Base-by-base conservation (phyloP, 2,329 filamentous ascomycete species). In the Aspergillus clavatus region DNA sequence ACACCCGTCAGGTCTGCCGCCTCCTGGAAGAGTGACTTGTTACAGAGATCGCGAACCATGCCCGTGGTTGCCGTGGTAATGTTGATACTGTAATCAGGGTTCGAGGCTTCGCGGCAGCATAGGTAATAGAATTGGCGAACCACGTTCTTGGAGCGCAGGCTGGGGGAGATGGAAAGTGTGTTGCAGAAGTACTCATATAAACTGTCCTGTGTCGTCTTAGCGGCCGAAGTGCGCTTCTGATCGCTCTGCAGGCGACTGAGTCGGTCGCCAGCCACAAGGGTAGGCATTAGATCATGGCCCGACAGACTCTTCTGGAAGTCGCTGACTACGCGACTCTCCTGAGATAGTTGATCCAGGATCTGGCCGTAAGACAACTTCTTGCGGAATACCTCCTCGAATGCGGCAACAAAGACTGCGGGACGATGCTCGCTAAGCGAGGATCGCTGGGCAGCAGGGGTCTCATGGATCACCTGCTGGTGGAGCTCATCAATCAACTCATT, bases 391-490 rank as follows among this genome's bases (percentile, higher is more conserved):
- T 71, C 67, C 45, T 74, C 71, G 33, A 76, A 72, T 1, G 68
- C 60, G 11, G 72, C 67, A 5, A 74, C 59, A 53, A 76, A 76
- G 2, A 73, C 63, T 7, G 72, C 72, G 7, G 69, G 68, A 1
- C 59, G 48, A 47, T 62, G 58, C 49, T 68, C 59, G 42, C 65
- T 56, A 47, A 68, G 45, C 1, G 54, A 40, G 29, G 54, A 55
- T 5, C 51, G 54, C 24, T 55, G 55, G 2, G 58, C 56, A 5
- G 56, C 57, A 29, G 67, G 54, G 29, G 74, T 69, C 27, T 70
- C 67, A 18, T 72, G 71, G 23, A 77, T 69, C n/a, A 77, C 68
- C 46, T 77, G 73, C 40, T 71, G 68, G 47, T 73, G 75, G 11
- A 78, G 57, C 47, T 77, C 71, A 26, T 72, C 63, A 4, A 75